Conservation (phyloP, 1,284 basidiomycete species). For the Puccinia hordei region DNA sequence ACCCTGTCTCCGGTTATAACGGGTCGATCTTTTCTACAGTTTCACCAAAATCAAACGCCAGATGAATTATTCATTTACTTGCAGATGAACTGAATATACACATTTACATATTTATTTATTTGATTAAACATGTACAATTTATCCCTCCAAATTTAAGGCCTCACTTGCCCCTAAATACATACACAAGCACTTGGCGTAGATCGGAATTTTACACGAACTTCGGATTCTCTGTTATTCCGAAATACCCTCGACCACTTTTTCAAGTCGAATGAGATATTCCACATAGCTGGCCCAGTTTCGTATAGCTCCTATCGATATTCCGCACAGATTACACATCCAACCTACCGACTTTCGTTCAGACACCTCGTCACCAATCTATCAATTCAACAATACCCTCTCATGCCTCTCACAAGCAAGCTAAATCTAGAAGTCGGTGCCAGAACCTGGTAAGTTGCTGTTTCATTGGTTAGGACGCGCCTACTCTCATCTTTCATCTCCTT, state of each 20-base stretch:
- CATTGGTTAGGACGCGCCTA: neutral
- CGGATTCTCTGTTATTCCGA: neutral
- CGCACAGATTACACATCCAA: neutral
- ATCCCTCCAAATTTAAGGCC: no score
- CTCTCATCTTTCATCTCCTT: neutral
- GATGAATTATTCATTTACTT: neutral
- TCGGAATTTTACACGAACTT: neutral
- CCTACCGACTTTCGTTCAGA: neutral
- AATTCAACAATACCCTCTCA: conserved; percentile 1
- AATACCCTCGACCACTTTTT: neutral
- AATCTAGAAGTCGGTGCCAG: conserved; percentile 40
- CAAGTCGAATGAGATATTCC: neutral
- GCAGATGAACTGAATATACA: no score
- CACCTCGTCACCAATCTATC: neutral
- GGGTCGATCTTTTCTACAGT: neutral
- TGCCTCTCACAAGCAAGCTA: conserved; percentile 34
- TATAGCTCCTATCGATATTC: neutral
- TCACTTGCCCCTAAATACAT: neutral
- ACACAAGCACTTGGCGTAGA: neutral
- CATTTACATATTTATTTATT: no score
- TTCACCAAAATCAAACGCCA: neutral
- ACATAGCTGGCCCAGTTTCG: neutral
- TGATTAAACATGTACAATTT: no score
- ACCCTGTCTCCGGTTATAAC: neutral
- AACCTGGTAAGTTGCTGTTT: conserved; percentile 39